Evolutionary conservation across 768 basidiomycete species (phyloP).

Genomic region (Chalciporus piperatus): DNA sequence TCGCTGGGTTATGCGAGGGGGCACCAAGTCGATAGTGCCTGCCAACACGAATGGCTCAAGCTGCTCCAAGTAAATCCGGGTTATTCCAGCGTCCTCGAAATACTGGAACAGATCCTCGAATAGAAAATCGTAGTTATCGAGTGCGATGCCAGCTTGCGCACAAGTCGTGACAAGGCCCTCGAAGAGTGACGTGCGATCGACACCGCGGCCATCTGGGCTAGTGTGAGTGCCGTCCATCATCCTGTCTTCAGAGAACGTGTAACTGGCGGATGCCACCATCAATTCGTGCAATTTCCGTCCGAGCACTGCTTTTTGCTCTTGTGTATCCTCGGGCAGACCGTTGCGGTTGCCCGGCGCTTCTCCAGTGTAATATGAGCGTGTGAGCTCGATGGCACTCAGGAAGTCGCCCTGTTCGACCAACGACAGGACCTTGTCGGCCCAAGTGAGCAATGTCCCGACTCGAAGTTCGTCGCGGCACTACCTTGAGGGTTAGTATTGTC

Average conservation of each 20-base stretch:
- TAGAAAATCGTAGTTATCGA: slow-evolving; percentile 80
- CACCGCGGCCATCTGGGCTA: slow-evolving; percentile 81
- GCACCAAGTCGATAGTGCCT: slow-evolving; percentile 67
- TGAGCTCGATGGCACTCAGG: slow-evolving; percentile 83
- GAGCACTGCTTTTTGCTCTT: slow-evolving; percentile 60
- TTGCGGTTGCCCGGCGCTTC: slow-evolving; percentile 84
- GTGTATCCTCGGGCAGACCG: slow-evolving; percentile 69
- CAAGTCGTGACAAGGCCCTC: slow-evolving; percentile 80
- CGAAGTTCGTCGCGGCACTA: slow-evolving; percentile 65
- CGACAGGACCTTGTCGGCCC: slow-evolving; percentile 89
- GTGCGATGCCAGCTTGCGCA: slow-evolving; percentile 74
- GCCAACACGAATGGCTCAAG: slow-evolving; percentile 82
- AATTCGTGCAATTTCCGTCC: slow-evolving; percentile 76
- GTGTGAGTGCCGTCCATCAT: slow-evolving; percentile 86
- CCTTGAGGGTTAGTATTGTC: slow-evolving; percentile 6
- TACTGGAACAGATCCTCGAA: slow-evolving; percentile 93
- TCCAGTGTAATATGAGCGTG: slow-evolving; percentile 76
- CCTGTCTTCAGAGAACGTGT: slow-evolving; percentile 93
- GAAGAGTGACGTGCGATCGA: slow-evolving; percentile 88
- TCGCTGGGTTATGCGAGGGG: slow-evolving; percentile 85
- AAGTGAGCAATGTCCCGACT: slow-evolving; percentile 86
- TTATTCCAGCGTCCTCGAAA: slow-evolving; percentile 82
- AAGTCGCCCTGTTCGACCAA: slow-evolving; percentile 87
- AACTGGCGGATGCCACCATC: slow-evolving; percentile 83
- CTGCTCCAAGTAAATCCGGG: slow-evolving; percentile 76